A percentile compares a stretch with the other conserved stretches of the same genome.
Conservation (phyloP, 2,329 filamentous ascomycete species). For the Graphilbum ipis-grandicollis region DNA sequence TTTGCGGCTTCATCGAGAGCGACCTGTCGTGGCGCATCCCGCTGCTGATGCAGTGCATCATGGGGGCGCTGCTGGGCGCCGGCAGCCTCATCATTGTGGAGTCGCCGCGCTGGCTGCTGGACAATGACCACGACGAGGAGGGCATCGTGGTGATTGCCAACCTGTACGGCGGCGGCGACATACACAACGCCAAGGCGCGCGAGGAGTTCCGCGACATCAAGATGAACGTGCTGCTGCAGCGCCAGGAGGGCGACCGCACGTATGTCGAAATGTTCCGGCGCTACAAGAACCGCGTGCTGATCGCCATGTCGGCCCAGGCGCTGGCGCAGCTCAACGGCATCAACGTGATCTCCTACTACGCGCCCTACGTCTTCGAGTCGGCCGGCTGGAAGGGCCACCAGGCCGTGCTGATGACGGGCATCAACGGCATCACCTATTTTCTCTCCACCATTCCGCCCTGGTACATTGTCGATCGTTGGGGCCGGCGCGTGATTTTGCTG, state of each 20-base stretch:
- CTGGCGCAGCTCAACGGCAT: slow-evolving; percentile 96
- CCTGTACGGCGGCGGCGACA: slow-evolving; percentile 86
- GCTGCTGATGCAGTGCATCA: slow-evolving; percentile 79
- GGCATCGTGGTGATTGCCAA: slow-evolving; percentile 98
- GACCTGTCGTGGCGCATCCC: slow-evolving; percentile 84
- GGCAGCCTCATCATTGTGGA: slow-evolving; percentile 91
- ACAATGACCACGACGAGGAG: slow-evolving; percentile 96
- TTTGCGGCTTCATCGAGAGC: slow-evolving; percentile 75
- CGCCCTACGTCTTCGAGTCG: slow-evolving; percentile 87
- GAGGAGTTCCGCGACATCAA: slow-evolving; percentile 98
- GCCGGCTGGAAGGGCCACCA: slow-evolving; percentile 87
- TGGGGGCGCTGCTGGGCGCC: slow-evolving; percentile 71
- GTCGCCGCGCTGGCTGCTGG: slow-evolving; percentile 90
- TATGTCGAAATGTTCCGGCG: slow-evolving; percentile 90
- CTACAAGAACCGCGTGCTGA: slow-evolving; percentile 84
- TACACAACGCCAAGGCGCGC: slow-evolving; percentile 79
- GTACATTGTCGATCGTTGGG: slow-evolving; percentile 91
- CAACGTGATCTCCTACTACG: slow-evolving; percentile 99
- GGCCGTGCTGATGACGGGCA: slow-evolving; percentile 91
- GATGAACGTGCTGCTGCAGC: slow-evolving; percentile 84
- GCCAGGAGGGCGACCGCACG: slow-evolving; percentile 84
- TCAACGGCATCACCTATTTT: slow-evolving; percentile 79
- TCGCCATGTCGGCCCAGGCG: slow-evolving; percentile 95
- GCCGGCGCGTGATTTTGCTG: slow-evolving; percentile 73
- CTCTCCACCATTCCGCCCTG: slow-evolving; percentile 87